Percentiles rank a stretch among this genome's conserved stretches.
phyloP scores from a whole-genome alignment of 2,329 filamentous ascomycete species.

The Aphanocladium album region DNA sequence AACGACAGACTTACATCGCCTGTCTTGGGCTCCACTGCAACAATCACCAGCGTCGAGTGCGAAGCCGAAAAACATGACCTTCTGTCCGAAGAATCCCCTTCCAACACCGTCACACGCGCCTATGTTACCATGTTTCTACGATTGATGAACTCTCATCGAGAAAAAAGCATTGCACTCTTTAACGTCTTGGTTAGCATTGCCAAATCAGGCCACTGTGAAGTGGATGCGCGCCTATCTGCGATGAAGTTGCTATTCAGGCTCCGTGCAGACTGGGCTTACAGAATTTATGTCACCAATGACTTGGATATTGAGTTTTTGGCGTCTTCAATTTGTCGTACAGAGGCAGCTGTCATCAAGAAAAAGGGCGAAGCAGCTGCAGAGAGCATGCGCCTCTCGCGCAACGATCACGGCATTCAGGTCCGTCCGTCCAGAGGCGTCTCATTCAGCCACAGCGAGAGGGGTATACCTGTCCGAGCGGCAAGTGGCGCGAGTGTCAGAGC shows the following conservation, averaged over 20 bases:
- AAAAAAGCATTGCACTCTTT: constrained; percentile 60
- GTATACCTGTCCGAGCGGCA: constrained; percentile 34
- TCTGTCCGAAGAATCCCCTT: constrained; percentile 44
- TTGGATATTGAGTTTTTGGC: constrained; percentile 72
- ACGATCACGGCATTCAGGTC: constrained; percentile 35
- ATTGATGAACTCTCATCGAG: constrained; percentile 60
- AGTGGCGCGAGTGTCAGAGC: constrained; percentile 36
- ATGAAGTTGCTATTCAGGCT: constrained; percentile 78
- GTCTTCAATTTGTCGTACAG: constrained; percentile 62
- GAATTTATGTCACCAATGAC: constrained; percentile 64
- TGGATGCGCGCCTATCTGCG: constrained; percentile 66
- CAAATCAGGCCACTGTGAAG: constrained; percentile 53
- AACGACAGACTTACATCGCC: constrained; percentile 44
- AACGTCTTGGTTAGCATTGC: constrained; percentile 60
- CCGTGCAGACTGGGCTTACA: constrained; percentile 74
- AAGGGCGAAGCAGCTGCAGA: constrained; percentile 48
- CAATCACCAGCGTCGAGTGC: constrained; percentile 19
- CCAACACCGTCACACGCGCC: constrained; percentile 66
- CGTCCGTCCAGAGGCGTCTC: constrained; percentile 48
- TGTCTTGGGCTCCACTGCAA: constrained; percentile 25
- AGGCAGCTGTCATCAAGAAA: constrained; percentile 46
- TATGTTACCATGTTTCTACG: constrained; percentile 73
- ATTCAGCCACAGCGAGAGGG: constrained; percentile 45
- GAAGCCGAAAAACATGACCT: constrained; percentile 17
- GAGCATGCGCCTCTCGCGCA: constrained; percentile 37